These are phyloP conservation scores for Helianthus annuus DNA, from an alignment of 129 eudicot species.

Conservation along the genomic window HanXRQr2.0-SUNRISE NC_035445.2:160463461-160463960, in stretches of 20 bases:
- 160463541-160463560: constrained; percentile 20
- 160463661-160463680: constrained; percentile 28
- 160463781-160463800: constrained; percentile 54
- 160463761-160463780: constrained; percentile 52
- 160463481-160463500: constrained; percentile 19
- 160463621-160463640: background rate
- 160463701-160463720: constrained; percentile 46
- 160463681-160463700: background rate
- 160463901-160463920: background rate
- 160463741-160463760: constrained; percentile 48
- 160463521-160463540: background rate
- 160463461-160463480: constrained; percentile 24
- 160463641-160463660: constrained; percentile 15
- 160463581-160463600: constrained; percentile 25
- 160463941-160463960: background rate
- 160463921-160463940: constrained; percentile 20
- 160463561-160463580: constrained; percentile 26
- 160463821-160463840: background rate
- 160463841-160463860: background rate
- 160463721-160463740: constrained; percentile 52
- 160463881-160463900: background rate
- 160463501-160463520: constrained; percentile 34
- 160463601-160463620: background rate
- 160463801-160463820: constrained; percentile 33
- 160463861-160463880: background rate